Conservation (phyloP, 108 stramenopile species). For the Halocafeteria seosinensis region DNA sequence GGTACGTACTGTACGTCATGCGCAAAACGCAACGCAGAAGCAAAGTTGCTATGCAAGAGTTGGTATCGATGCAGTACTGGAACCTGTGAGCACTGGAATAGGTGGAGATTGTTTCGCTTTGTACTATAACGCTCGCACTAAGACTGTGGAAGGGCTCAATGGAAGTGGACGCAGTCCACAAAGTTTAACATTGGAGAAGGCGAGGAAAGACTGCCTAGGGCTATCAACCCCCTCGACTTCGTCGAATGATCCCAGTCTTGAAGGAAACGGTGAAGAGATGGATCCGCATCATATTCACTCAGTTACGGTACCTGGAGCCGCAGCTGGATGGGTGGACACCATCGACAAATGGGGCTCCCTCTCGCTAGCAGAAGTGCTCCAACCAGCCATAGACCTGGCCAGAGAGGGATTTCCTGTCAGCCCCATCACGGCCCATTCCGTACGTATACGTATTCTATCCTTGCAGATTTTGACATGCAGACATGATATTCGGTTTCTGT, state of each 20-base stretch:
- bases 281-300: slow-evolving; percentile 35
- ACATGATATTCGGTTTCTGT: too few species aligned
- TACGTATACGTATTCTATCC: too few species aligned
- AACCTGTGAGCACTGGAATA: slow-evolving; percentile 15
- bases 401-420: slow-evolving; percentile 73
- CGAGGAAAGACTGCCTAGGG: slow-evolving; percentile 5
- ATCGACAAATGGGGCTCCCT: slow-evolving; percentile 37
- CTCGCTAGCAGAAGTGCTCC: slow-evolving; percentile 54
- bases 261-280: slow-evolving; percentile 3
- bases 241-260: background rate
- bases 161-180: slow-evolving; percentile 59
- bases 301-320: slow-evolving; percentile 86
- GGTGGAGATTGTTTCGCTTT: slow-evolving; percentile 49
- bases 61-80: slow-evolving; percentile 2
- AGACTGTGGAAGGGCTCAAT: slow-evolving; percentile 54
- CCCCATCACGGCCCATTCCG: slow-evolving; percentile 60
- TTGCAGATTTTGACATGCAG: too few species aligned
- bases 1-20: slow-evolving; percentile 12
- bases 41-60: too few species aligned
- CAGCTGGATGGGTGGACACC: slow-evolving; percentile 68
- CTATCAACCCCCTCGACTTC: background rate
- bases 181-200: slow-evolving; percentile 41
- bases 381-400: slow-evolving; percentile 68
- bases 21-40: too few species aligned
- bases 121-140: slow-evolving; percentile 53